Evolutionary conservation across 148 eudicot species (phyloP).

Genomic region (Persicaria maculosa): DNA sequence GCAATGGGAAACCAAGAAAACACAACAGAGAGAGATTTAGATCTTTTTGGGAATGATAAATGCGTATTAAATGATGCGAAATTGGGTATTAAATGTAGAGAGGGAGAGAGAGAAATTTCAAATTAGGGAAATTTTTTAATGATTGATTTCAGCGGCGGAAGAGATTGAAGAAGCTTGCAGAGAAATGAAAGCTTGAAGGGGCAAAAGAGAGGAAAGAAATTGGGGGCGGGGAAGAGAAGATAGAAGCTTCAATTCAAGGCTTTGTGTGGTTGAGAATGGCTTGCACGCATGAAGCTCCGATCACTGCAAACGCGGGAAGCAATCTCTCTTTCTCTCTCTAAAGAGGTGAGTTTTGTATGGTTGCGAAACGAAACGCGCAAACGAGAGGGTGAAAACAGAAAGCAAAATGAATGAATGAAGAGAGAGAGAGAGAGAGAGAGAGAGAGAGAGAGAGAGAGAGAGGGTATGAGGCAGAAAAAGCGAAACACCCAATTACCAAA

Average conservation of each 20-base stretch:
- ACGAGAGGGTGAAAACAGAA: conserved; percentile 6
- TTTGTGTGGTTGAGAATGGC: conserved; percentile 33
- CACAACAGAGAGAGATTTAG: neutral
- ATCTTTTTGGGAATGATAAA: neutral
- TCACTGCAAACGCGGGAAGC: conserved; percentile 73
- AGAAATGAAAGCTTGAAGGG: conserved; percentile 33
- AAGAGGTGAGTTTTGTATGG: neutral
- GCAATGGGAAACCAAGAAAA: neutral
- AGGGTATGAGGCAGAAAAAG: no score
- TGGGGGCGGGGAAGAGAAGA: neutral
- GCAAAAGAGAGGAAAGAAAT: conserved; percentile 18
- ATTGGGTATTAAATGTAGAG: neutral
- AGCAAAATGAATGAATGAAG: neutral
- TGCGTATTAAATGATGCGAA: neutral
- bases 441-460: neutral
- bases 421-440: neutral
- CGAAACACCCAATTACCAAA: neutral
- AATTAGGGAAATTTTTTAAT: neutral
- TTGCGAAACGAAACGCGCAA: neutral
- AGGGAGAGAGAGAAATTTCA: neutral
- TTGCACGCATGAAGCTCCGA: conserved; percentile 79
- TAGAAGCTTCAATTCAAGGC: neutral
- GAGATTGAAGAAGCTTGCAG: conserved; percentile 40
- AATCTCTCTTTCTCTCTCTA: conserved; percentile 26
- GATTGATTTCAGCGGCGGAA: neutral